Percentiles rank a stretch among this genome's conserved stretches.
phyloP scores from a whole-genome alignment of 495 filamentous ascomycete species.

The Clohesyomyces aquaticus region DNA sequence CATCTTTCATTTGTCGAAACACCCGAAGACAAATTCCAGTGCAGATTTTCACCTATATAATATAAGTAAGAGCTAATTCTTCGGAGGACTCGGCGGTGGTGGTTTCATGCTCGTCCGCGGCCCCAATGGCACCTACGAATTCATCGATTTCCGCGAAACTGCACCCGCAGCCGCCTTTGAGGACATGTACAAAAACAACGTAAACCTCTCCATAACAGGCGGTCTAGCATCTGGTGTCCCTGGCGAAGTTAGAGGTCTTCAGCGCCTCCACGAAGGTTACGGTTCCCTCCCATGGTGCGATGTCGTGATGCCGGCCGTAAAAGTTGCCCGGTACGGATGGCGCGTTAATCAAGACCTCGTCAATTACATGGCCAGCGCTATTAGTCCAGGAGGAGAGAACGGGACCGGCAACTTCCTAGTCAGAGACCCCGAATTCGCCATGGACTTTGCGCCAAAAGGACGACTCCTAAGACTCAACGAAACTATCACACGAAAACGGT shows the following conservation, averaged over 20 bases:
- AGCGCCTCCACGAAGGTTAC: slow-evolving; percentile 74
- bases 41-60: background rate
- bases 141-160: slow-evolving; percentile 84
- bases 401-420: slow-evolving; percentile 63
- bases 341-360: slow-evolving; percentile 69
- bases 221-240: slow-evolving; percentile 80
- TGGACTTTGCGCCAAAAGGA: slow-evolving; percentile 86
- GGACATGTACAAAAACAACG: slow-evolving; percentile 71
- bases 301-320: slow-evolving; percentile 71
- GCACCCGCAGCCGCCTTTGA: slow-evolving; percentile 76
- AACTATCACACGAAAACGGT: slow-evolving; percentile 74
- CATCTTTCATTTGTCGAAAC: no score
- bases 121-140: slow-evolving; percentile 66
- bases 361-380: slow-evolving; percentile 62
- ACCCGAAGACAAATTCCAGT: background rate
- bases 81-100: slow-evolving; percentile 68
- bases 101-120: slow-evolving; percentile 80
- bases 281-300: slow-evolving; percentile 70
- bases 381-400: slow-evolving; percentile 1
- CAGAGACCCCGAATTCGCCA: slow-evolving; percentile 74
- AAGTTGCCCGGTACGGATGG: slow-evolving; percentile 78
- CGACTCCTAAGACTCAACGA: slow-evolving; percentile 71
- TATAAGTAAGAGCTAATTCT: background rate
- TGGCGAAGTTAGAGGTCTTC: slow-evolving; percentile 78
- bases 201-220: slow-evolving; percentile 52